Evolutionary conservation across 352 stramenopile genomes (phyloP).

Genomic region (Phytophthora capsici): DNA sequence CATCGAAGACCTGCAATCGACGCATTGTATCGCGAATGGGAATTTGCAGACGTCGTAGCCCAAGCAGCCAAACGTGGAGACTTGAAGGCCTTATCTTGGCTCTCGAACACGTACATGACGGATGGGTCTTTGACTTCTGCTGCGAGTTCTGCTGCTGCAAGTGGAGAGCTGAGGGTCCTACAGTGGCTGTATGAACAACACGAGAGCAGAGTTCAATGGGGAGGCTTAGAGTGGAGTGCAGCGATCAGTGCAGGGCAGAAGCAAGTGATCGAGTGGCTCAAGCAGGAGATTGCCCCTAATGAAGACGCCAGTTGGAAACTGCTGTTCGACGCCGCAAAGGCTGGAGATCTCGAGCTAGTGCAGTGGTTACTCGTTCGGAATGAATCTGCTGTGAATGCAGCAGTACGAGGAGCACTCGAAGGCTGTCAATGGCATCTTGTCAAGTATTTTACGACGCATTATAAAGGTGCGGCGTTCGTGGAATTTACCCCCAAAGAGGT

Average conservation of each 20-base stretch:
- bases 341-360: constrained; percentile 16
- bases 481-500: constrained; percentile 17
- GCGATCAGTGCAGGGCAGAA: constrained; percentile 17
- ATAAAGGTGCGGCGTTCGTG: background rate
- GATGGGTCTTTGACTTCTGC: constrained; percentile 12
- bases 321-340: constrained; percentile 7
- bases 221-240: constrained; percentile 25
- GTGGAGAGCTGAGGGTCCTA: constrained; percentile 19
- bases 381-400: constrained; percentile 2
- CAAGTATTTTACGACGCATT: constrained; percentile 19
- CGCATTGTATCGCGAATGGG: constrained; percentile 22
- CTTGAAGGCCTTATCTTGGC: constrained; percentile 14
- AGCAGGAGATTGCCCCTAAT: constrained; percentile 3
- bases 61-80: constrained; percentile 17
- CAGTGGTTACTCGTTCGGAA: constrained; percentile 17
- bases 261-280: constrained; percentile 24
- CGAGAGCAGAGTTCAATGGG: constrained; percentile 25
- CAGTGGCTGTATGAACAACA: constrained; percentile 17
- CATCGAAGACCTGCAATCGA: constrained; percentile 6
- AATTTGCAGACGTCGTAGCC: constrained; percentile 15
- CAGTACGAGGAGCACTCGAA: constrained; percentile 20
- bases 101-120: constrained; percentile 13
- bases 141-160: constrained; percentile 19
- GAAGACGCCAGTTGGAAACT: constrained; percentile 15
- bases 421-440: constrained; percentile 18